Base-by-base conservation (phyloP, 495 filamentous ascomycete species). In the Penicillium simplicissimum region DNA sequence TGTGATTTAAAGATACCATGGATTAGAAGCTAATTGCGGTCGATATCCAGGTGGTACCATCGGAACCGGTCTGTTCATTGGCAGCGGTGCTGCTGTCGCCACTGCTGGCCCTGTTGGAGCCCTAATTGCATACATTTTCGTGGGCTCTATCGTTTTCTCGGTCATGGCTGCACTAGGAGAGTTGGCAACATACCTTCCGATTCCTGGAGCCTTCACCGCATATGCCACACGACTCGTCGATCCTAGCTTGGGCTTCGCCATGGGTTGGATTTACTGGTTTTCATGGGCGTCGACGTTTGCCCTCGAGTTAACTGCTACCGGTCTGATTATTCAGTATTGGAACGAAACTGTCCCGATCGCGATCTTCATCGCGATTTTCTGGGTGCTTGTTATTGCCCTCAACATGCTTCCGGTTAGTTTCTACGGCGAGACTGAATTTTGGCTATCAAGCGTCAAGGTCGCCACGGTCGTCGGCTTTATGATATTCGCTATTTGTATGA, bases 311-410 rank as follows among this genome's bases (percentile, higher is more conserved):
- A 84, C 84, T 1, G 87, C 87, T 2, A 84, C 88, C 2, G 80
- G 85, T 11, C 72, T 89, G 15, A 83, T 90, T 54, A 85, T 91
- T 33, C 81, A 86, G 58, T 91, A 83, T 70, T 92, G 89, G 89
- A 71, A 86, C 31, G 63, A 69, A n/a, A 60, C 71, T 11, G 76
- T 85, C 40, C 83, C 78, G 49, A 74, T 78, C 60, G 85, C 83
- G 33, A 85, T 85, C 35, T 87, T 86, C 67, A 90, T 91, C 66
- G 77, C 84, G 14, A 71, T 92, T 49, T 85, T 89, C 71, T 87
- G 87, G 74, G 78, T 85, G 23, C 58, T 87, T 36, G 84, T 91
- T 59, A 66, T 88, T 9, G 58, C 66, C 31, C 76, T 90, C 63
- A 88, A 88, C 61, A 77, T 83, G 59, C 77, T 90, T 36, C 78